Evolutionary conservation across 2,329 filamentous ascomycete species (phyloP).

Genomic region (Daldinia sp.): DNA sequence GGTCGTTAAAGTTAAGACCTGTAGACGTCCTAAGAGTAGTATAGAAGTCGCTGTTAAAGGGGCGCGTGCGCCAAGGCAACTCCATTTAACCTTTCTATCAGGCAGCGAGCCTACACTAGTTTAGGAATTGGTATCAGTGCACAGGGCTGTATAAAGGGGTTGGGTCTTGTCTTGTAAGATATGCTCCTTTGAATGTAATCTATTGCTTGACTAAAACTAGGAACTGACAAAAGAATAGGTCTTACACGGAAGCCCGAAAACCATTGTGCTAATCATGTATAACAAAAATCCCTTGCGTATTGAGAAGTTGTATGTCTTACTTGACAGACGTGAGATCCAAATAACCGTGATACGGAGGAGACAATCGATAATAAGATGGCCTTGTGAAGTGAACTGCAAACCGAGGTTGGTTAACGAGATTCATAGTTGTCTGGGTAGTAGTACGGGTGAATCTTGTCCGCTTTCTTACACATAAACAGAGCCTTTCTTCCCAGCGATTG

Average conservation of each 20-base stretch:
- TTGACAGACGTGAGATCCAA: not conserved
- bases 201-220: not conserved
- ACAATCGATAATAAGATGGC: not conserved
- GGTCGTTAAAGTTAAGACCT: not conserved
- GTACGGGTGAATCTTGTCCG: not conserved
- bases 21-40: not conserved
- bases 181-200: not conserved
- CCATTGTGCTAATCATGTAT: constrained; percentile 3
- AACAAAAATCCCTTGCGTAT: constrained; percentile 2
- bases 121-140: not conserved
- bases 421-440: not conserved
- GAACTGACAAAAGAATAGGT: not conserved
- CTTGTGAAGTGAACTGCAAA: not conserved
- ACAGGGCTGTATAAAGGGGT: not conserved
- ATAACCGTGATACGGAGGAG: not conserved
- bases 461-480: not conserved
- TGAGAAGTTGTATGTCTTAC: not conserved
- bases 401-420: not conserved
- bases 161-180: constrained; percentile 12
- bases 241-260: constrained; percentile 1
- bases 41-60: constrained; percentile 6
- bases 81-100: constrained; percentile 4
- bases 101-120: not conserved
- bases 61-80: constrained; percentile 5
- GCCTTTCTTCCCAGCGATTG: not conserved